Conservation (phyloP, 1,284 basidiomycete species). For the Marasmius oreades region DNA sequence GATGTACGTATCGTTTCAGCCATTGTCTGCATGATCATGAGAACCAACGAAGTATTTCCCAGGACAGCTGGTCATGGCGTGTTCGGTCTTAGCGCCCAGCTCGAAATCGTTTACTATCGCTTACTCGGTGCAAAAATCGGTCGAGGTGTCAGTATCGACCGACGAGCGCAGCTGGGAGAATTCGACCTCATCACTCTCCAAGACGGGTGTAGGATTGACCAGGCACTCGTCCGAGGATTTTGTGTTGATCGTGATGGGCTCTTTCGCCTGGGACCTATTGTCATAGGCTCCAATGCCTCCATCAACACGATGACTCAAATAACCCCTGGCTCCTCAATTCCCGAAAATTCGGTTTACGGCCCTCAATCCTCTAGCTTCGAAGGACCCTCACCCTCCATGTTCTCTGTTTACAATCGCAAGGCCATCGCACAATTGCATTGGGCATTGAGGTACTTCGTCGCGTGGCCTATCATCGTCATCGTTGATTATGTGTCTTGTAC, state of each 20-base stretch:
- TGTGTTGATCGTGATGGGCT: slow-evolving; percentile 40
- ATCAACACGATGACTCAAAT: slow-evolving; percentile 42
- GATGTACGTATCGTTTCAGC: slow-evolving; percentile 17
- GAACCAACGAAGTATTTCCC: neutral
- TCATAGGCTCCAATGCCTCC: slow-evolving; percentile 33
- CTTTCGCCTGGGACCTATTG: slow-evolving; percentile 36
- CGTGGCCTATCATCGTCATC: slow-evolving; percentile 33
- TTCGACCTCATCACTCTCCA: slow-evolving; percentile 38
- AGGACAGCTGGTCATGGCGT: slow-evolving; percentile 37
- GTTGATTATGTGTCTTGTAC: slow-evolving; percentile 21
- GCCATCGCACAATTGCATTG: slow-evolving; percentile 28
- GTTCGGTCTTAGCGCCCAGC: slow-evolving; percentile 34
- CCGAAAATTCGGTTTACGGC: slow-evolving; percentile 36
- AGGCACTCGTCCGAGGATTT: slow-evolving; percentile 37
- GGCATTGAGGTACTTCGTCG: slow-evolving; percentile 32
- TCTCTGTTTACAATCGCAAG: slow-evolving; percentile 36
- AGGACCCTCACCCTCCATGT: slow-evolving; percentile 30
- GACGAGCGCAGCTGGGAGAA: slow-evolving; percentile 34
- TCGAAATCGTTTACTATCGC: slow-evolving; percentile 38
- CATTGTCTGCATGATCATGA: neutral
- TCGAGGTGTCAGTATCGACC: slow-evolving; percentile 33
- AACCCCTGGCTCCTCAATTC: slow-evolving; percentile 36
- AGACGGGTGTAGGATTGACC: slow-evolving; percentile 39
- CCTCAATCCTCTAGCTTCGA: slow-evolving; percentile 43
- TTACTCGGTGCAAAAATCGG: slow-evolving; percentile 42